A percentile compares a stretch with the other conserved stretches of the same genome.
Evolutionary conservation across 768 basidiomycete genomes (phyloP).

Genomic region (Lentinula edodes): DNA sequence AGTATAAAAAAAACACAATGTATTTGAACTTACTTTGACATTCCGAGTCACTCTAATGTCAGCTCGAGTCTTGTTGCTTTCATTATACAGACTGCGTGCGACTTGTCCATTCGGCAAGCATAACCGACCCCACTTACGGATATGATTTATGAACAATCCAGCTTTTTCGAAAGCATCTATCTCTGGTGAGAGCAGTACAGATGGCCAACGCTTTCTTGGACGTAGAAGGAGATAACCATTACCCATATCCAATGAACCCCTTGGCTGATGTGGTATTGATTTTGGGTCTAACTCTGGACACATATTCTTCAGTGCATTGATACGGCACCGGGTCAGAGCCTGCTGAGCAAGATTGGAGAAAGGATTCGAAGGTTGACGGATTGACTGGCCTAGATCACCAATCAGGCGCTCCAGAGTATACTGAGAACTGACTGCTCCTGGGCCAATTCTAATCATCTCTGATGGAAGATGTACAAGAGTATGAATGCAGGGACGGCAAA

Average conservation of each 20-base stretch:
- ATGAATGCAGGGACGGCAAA: slow-evolving; percentile 23
- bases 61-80: slow-evolving; percentile 1
- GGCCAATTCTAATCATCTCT: slow-evolving; percentile 15
- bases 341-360: slow-evolving; percentile 12
- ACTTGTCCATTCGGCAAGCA: too few relatives aligned
- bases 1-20: slow-evolving; percentile 3
- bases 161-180: too few relatives aligned
- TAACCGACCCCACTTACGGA: too few relatives aligned
- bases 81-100: too few relatives aligned
- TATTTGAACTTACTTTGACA: slow-evolving; percentile 1
- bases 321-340: slow-evolving; percentile 5
- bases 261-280: too few relatives aligned
- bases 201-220: too few relatives aligned
- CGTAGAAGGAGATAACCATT: too few relatives aligned
- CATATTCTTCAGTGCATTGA: slow-evolving; percentile 13
- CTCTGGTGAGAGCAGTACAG: too few relatives aligned
- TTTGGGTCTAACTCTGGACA: slow-evolving; percentile 9
- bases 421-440: slow-evolving; percentile 11
- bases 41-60: slow-evolving; percentile 12
- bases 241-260: too few relatives aligned
- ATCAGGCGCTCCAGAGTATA: slow-evolving; percentile 15
- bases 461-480: slow-evolving; percentile 16
- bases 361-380: slow-evolving; percentile 12
- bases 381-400: slow-evolving; percentile 8
- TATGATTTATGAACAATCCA: too few relatives aligned